A percentile compares a stretch with the other conserved stretches of the same genome.
Evolutionary conservation across 495 filamentous ascomycete genomes (phyloP).

Genomic region (Lasiosphaeriaceae sp.): DNA sequence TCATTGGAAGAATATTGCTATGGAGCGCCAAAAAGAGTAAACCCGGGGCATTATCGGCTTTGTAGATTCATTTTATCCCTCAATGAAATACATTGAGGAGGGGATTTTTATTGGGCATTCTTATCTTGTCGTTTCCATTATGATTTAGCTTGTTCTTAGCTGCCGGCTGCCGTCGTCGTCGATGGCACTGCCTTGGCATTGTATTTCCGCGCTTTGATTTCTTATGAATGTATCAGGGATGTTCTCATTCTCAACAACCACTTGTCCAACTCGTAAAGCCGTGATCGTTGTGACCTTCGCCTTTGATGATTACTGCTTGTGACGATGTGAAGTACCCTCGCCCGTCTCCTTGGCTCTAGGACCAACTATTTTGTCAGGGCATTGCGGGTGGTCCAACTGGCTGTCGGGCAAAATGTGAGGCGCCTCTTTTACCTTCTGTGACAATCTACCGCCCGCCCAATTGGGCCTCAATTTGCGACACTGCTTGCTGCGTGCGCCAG

Average conservation of each 20-base stretch:
- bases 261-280: not conserved
- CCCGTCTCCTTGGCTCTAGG: no score
- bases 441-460: no score
- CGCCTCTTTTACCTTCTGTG: no score
- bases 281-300: no score
- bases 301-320: no score
- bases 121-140: conserved; percentile 14
- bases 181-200: conserved; percentile 6
- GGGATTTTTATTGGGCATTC: conserved; percentile 17
- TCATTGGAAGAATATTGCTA: conserved; percentile 56
- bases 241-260: not conserved
- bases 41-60: conserved; percentile 27
- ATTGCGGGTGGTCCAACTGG: no score
- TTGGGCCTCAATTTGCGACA: no score
- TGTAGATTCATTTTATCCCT: conserved; percentile 28
- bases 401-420: no score
- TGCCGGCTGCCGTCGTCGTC: not conserved
- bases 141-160: conserved; percentile 7
- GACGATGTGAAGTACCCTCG: no score
- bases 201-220: conserved; percentile 12
- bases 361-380: no score
- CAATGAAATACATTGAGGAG: conserved; percentile 27
- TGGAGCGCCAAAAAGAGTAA: conserved; percentile 34
- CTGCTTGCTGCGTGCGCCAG: no score
- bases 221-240: not conserved